Conservation (phyloP, 1,139 yeast genomes). For the Wickerhamiella infanticola region DNA sequence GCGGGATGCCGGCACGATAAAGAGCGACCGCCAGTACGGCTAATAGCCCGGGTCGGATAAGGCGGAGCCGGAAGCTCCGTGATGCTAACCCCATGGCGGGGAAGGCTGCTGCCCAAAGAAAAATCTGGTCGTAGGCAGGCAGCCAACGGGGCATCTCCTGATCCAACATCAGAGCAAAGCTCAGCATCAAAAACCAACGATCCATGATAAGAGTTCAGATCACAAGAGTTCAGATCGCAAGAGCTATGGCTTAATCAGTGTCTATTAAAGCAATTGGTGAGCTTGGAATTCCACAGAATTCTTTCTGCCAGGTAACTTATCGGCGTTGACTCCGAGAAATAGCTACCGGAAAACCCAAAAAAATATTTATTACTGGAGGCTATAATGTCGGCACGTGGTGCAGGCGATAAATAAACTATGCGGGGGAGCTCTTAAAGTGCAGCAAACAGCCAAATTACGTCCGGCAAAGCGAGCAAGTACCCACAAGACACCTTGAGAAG, state of each 20-base stretch:
- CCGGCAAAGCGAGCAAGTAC: background rate
- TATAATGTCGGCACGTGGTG: too few species aligned
- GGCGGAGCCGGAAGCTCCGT: background rate
- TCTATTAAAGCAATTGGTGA: background rate
- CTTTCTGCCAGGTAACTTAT: too few species aligned
- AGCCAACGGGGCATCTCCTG: background rate
- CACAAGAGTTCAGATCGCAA: background rate
- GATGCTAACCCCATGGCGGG: background rate
- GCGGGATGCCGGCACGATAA: background rate
- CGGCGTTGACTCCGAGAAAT: too few species aligned
- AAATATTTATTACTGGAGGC: too few species aligned
- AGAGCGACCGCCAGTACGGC: background rate
- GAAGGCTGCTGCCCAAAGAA: background rate
- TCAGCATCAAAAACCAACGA: background rate
- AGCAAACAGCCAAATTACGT: background rate
- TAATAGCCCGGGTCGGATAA: background rate
- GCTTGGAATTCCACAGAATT: too few species aligned
- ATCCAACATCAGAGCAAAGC: background rate
- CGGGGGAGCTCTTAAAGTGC: background rate
- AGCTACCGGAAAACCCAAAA: too few species aligned
- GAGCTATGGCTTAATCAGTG: background rate
- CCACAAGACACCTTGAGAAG: background rate
- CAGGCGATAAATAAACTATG: too few species aligned
- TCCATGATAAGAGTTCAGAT: background rate
- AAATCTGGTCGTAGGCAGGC: background rate